A percentile compares a stretch with the other conserved stretches of the same genome.
phyloP scores from a whole-genome alignment of 768 basidiomycete genomes.

The Glaciozyma martinii region DNA sequence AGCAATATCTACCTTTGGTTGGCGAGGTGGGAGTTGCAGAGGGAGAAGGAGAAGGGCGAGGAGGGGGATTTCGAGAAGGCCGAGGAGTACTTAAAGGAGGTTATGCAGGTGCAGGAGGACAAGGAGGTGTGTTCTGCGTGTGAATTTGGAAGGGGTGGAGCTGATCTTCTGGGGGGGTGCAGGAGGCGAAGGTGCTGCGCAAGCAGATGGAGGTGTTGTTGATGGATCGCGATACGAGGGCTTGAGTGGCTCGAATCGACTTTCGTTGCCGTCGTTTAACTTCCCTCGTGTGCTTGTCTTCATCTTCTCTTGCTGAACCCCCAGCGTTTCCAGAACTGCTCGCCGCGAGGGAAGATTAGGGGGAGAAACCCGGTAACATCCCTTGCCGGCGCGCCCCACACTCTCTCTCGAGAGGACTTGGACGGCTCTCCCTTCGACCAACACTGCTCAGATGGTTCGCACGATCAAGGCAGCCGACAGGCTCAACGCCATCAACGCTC shows the following conservation, averaged over 20 bases:
- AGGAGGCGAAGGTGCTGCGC: conserved; percentile 20
- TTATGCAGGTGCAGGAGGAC: conserved; percentile 19
- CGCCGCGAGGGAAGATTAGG: too few relatives aligned
- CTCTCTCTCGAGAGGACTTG: too few relatives aligned
- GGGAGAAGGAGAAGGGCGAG: neutral
- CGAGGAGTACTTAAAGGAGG: conserved; percentile 11
- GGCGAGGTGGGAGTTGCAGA: conserved; percentile 21
- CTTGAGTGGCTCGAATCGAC: too few relatives aligned
- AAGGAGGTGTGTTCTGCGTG: conserved; percentile 8
- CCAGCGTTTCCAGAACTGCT: too few relatives aligned
- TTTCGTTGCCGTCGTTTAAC: too few relatives aligned
- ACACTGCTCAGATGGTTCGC: too few relatives aligned
- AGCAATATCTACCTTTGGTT: conserved; percentile 23
- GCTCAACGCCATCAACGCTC: neutral
- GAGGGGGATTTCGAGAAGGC: conserved; percentile 18
- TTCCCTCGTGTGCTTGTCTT: too few relatives aligned
- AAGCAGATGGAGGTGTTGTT: conserved; percentile 23
- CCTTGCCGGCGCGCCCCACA: too few relatives aligned
- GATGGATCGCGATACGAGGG: conserved; percentile 15
- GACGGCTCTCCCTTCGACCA: too few relatives aligned
- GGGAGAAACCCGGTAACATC: too few relatives aligned
- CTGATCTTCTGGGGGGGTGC: neutral
- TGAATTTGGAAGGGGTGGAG: too few relatives aligned
- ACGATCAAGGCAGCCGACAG: neutral
- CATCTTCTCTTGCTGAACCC: too few relatives aligned